Evolutionary conservation across 1,139 yeast genomes (phyloP).

Genomic region (Pneumocystis sp.): DNA sequence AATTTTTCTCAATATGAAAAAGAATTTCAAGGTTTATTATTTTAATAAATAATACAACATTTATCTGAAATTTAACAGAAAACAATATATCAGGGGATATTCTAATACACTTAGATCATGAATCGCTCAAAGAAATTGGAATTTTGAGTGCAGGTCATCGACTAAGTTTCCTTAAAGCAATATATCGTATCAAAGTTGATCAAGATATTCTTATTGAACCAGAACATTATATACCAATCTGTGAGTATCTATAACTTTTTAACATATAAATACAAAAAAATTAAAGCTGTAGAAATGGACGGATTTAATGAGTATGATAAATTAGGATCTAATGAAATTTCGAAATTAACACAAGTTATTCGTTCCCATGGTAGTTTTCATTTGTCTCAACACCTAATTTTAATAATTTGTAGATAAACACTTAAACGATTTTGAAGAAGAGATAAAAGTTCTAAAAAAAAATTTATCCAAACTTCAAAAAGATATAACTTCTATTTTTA

Average conservation of each 20-base stretch:
- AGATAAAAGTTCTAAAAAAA: neutral
- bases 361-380: neutral
- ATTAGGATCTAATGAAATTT: neutral
- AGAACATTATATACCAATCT: slow-evolving; percentile 19
- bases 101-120: slow-evolving; percentile 26
- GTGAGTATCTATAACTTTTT: slow-evolving; percentile 3
- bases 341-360: neutral
- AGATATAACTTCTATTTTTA: neutral
- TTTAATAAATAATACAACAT: neutral
- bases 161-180: slow-evolving; percentile 25
- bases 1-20: slow-evolving; percentile 1
- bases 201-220: slow-evolving; percentile 21
- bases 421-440: neutral
- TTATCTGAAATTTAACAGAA: slow-evolving; percentile 13
- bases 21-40: neutral
- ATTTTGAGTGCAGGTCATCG: slow-evolving; percentile 29
- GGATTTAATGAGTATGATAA: neutral
- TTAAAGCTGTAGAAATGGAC: neutral
- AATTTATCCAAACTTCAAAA: neutral
- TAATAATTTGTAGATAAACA: neutral
- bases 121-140: slow-evolving; percentile 29
- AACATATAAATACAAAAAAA: neutral
- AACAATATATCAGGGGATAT: slow-evolving; percentile 30
- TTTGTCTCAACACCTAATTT: neutral
- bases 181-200: slow-evolving; percentile 22